Conservation (phyloP, 139 green algal species). For the Micromonas commoda region DNA sequence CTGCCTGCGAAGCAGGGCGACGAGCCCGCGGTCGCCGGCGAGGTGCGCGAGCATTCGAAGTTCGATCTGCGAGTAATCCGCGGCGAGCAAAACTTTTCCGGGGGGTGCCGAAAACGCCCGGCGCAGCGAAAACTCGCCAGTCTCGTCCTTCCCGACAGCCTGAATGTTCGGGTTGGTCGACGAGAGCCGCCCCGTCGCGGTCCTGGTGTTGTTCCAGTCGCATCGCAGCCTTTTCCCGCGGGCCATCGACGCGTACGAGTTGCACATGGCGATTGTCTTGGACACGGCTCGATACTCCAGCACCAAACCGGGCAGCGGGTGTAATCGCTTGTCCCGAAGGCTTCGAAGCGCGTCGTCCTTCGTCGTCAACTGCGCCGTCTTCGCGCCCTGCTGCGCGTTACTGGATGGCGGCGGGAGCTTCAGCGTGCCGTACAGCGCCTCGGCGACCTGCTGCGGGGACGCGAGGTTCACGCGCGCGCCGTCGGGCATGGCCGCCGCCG, state of each 20-base stretch:
- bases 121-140: slow-evolving; percentile 9
- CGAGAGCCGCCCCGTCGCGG: slow-evolving; percentile 57
- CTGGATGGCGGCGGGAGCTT: neutral
- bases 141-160: slow-evolving; percentile 26
- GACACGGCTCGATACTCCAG: neutral
- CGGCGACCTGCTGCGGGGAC: neutral
- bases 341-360: no score
- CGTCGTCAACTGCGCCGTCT: neutral
- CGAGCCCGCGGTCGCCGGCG: slow-evolving; percentile 41
- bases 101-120: slow-evolving; percentile 47
- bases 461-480: neutral
- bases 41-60: slow-evolving; percentile 53
- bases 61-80: slow-evolving; percentile 45
- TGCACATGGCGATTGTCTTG: neutral
- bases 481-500: neutral
- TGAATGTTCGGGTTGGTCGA: slow-evolving; percentile 58
- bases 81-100: slow-evolving; percentile 33
- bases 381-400: neutral
- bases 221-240: neutral
- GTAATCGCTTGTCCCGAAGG: no score
- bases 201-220: slow-evolving; percentile 58
- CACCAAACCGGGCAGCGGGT: neutral
- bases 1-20: slow-evolving; percentile 36
- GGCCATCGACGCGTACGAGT: slow-evolving; percentile 1
- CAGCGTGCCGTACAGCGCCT: slow-evolving; percentile 3